Conservation (phyloP, 1,284 basidiomycete species). For the Fomes fomentarius region DNA sequence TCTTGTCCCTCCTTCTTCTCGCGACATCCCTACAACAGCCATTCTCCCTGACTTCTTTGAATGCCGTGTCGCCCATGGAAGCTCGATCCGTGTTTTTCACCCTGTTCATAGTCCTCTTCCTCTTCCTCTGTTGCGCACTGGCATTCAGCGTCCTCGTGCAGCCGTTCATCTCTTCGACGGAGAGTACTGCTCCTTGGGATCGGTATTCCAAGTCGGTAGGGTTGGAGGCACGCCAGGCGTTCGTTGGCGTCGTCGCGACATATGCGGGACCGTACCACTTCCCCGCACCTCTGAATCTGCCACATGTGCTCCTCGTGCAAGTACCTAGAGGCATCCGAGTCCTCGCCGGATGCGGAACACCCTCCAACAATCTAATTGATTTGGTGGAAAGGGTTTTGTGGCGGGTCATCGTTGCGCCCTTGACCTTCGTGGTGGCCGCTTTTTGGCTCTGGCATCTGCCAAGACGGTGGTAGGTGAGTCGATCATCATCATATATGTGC, state of each 20-base stretch:
- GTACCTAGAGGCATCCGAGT: conserved; percentile 26
- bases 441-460: conserved; percentile 34
- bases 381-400: conserved; percentile 38
- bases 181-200: conserved; percentile 43
- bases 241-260: conserved; percentile 39
- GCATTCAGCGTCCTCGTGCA: conserved; percentile 31
- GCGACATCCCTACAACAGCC: conserved; percentile 45
- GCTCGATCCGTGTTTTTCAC: conserved; percentile 45
- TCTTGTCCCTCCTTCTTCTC: conserved; percentile 46
- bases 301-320: conserved; percentile 32
- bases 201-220: conserved; percentile 48
- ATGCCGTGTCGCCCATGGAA: conserved; percentile 44
- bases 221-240: conserved; percentile 45
- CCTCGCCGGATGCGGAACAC: conserved; percentile 21
- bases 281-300: conserved; percentile 55
- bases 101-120: conserved; percentile 40
- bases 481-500: background rate
- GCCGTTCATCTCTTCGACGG: conserved; percentile 12
- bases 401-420: conserved; percentile 46
- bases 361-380: background rate
- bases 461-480: background rate
- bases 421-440: conserved; percentile 34
- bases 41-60: conserved; percentile 18
- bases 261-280: conserved; percentile 48
- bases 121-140: conserved; percentile 37